These are phyloP conservation scores for Eucalyptus pumila DNA, from an alignment of 345 rosid genomes.

Conservation along the genomic window DNA sequence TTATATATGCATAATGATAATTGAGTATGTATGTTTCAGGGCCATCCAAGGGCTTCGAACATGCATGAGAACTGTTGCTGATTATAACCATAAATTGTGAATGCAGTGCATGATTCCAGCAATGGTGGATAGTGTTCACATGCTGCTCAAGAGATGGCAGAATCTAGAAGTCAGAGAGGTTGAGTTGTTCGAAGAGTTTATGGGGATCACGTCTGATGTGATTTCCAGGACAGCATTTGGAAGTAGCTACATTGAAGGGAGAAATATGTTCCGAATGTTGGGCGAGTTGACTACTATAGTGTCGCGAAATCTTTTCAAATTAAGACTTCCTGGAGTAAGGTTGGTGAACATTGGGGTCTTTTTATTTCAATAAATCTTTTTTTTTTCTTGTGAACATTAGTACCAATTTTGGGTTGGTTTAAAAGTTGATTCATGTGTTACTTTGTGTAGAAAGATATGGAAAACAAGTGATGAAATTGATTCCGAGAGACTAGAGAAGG, in stretches of 20 bases:
- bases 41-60: too few relatives aligned
- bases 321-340: conserved; percentile 12
- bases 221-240: conserved; percentile 42
- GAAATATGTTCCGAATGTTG: conserved; percentile 18
- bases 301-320: background rate
- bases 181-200: conserved; percentile 19
- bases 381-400: background rate
- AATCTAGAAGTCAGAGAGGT: conserved; percentile 13
- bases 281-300: background rate
- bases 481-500: background rate
- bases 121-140: conserved; percentile 15
- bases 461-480: conserved; percentile 8
- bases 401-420: background rate
- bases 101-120: conserved; percentile 21
- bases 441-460: background rate
- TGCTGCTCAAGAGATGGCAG: conserved; percentile 33
- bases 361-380: background rate
- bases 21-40: too few relatives aligned
- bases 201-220: conserved; percentile 18
- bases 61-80: background rate
- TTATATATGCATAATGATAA: too few relatives aligned
- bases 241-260: conserved; percentile 29
- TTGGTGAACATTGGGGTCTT: background rate
- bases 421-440: background rate
- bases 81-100: background rate